These are phyloP conservation scores for Volutella citrinella DNA, from an alignment of 2,329 filamentous ascomycete species.

Conservation along the genomic window DNA sequence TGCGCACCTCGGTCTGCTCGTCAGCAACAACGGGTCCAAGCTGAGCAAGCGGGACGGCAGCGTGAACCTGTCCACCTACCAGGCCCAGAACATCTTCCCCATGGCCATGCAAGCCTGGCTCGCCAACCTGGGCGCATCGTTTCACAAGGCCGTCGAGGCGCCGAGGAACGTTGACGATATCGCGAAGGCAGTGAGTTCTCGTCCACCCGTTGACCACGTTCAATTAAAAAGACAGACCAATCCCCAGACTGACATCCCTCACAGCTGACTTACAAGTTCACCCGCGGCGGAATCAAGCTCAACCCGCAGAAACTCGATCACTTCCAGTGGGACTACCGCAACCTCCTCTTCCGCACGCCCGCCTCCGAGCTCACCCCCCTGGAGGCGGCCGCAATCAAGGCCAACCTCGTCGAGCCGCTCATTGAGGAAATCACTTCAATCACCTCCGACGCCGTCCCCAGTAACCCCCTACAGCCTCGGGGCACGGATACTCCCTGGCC, in stretches of 20 bases:
- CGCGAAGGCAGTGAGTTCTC: conserved; percentile 56
- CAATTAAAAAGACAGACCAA: not conserved
- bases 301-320: conserved; percentile 76
- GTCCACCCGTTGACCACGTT: not conserved
- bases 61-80: conserved; percentile 51
- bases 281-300: conserved; percentile 83
- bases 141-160: conserved; percentile 22
- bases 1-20: conserved; percentile 75
- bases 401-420: conserved; percentile 20
- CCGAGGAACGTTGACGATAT: conserved; percentile 62
- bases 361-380: conserved; percentile 17
- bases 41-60: conserved; percentile 76
- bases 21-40: conserved; percentile 67
- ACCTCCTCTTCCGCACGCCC: conserved; percentile 29
- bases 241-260: conserved; percentile 24
- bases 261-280: conserved; percentile 83
- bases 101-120: conserved; percentile 72
- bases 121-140: conserved; percentile 57
- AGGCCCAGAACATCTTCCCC: conserved; percentile 44
- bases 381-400: conserved; percentile 15
- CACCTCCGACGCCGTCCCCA: conserved; percentile 13
- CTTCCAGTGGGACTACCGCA: conserved; percentile 67
- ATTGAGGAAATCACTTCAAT: conserved; percentile 23
- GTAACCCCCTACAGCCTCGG: conserved; percentile 15
- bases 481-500: conserved; percentile 24